Conservation (phyloP, 2,329 filamentous ascomycete species). For the Phyllosticta capitalensis region DNA sequence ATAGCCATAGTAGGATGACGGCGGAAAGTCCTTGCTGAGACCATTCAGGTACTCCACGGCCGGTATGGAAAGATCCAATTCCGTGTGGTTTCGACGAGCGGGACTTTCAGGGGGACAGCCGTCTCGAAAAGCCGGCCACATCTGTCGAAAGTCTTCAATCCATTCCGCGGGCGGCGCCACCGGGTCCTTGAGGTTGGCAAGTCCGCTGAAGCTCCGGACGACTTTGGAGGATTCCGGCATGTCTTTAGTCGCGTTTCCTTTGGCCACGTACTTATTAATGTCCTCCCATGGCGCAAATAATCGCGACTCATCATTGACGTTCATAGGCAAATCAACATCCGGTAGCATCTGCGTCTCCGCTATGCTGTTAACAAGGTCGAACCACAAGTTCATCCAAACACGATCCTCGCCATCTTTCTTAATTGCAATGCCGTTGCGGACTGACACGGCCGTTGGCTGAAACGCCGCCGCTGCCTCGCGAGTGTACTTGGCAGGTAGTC, state of each 20-base stretch:
- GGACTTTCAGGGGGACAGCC: constrained; percentile 30
- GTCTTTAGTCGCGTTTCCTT: not conserved
- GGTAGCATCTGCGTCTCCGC: constrained; percentile 27
- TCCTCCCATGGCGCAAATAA: constrained; percentile 40
- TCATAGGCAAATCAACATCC: constrained; percentile 39
- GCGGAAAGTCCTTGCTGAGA: constrained; percentile 3
- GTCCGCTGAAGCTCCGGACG: not conserved
- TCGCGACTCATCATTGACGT: constrained; percentile 41
- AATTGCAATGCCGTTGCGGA: constrained; percentile 32
- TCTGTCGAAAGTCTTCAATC: not conserved
- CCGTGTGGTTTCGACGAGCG: constrained; percentile 21
- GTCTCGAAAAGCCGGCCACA: constrained; percentile 8
- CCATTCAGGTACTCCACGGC: constrained; percentile 20
- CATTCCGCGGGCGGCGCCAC: constrained; percentile 24
- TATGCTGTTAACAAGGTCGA: constrained; percentile 24
- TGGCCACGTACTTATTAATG: constrained; percentile 29
- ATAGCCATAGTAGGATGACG: constrained; percentile 33
- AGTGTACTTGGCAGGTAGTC: constrained; percentile 26
- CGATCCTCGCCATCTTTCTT: constrained; percentile 14
- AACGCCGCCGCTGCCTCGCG: not conserved
- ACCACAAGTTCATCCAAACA: not conserved
- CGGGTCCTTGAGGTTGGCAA: constrained; percentile 13
- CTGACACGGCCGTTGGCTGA: constrained; percentile 20
- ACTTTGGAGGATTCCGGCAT: not conserved
- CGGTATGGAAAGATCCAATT: constrained; percentile 28